These are phyloP conservation scores for Floccularia luteovirens DNA, from an alignment of 768 basidiomycete species.

Conservation along the genomic window DNA sequence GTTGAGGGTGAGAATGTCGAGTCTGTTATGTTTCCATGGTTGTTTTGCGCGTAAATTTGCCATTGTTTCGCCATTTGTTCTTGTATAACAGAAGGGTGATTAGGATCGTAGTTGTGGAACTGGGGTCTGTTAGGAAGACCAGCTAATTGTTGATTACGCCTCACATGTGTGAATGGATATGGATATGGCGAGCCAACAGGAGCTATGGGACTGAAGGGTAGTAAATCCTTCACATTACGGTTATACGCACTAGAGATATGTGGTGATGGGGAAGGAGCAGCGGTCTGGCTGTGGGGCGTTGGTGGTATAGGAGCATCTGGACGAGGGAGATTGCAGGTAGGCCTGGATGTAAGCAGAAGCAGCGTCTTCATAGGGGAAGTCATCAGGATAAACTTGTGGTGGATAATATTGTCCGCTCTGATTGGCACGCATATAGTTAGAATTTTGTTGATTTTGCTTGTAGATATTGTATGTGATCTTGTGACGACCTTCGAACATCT, in stretches of 20 bases:
- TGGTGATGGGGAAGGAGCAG: conserved; percentile 69
- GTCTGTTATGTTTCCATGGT: conserved; percentile 51
- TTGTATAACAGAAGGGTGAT: conserved; percentile 43
- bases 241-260: conserved; percentile 44
- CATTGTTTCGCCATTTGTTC: conserved; percentile 71
- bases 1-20: conserved; percentile 72
- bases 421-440: conserved; percentile 6
- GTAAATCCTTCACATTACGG: conserved; percentile 24
- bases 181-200: conserved; percentile 74
- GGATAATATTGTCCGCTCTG: conserved; percentile 26
- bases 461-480: conserved; percentile 10
- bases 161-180: conserved; percentile 69
- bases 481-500: conserved; percentile 10
- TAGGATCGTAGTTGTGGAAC: conserved; percentile 21
- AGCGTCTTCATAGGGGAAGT: conserved; percentile 53
- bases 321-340: conserved; percentile 51
- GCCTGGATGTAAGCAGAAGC: conserved; percentile 51
- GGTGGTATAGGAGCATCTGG: conserved; percentile 76
- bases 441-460: conserved; percentile 13
- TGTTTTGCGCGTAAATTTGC: conserved; percentile 73
- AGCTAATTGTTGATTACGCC: conserved; percentile 37
- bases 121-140: conserved; percentile 19
- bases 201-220: conserved; percentile 43
- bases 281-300: conserved; percentile 69
- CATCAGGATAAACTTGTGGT: conserved; percentile 42